Percentiles rank a stretch among this genome's conserved stretches.
Evolutionary conservation across 2,329 filamentous ascomycete genomes (phyloP).

Genomic region (Calonectria montana): DNA sequence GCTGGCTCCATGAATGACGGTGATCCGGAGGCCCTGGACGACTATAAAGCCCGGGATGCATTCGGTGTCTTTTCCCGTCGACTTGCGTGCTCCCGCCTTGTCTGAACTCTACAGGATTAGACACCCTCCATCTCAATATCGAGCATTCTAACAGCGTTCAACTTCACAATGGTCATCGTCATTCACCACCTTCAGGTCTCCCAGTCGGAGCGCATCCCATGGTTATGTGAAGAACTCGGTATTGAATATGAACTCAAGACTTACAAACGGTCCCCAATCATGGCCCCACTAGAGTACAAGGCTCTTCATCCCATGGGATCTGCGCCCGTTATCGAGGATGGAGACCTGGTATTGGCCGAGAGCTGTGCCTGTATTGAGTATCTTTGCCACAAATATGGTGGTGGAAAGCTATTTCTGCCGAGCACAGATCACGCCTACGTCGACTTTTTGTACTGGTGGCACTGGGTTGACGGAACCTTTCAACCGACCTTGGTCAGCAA

Average conservation of each 20-base stretch:
- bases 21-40: too few species aligned
- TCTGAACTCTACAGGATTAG: too few species aligned
- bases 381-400: conserved; percentile 65
- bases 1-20: too few species aligned
- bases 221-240: conserved; percentile 73
- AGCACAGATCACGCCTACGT: conserved; percentile 63
- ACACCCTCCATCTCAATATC: too few species aligned
- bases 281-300: conserved; percentile 38
- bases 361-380: conserved; percentile 71
- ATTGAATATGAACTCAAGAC: conserved; percentile 58
- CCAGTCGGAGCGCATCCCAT: conserved; percentile 73
- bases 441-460: conserved; percentile 74
- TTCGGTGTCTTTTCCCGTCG: too few species aligned
- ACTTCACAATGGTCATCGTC: conserved; percentile 43
- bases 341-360: conserved; percentile 65
- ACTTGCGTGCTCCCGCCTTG: too few species aligned
- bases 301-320: conserved; percentile 60
- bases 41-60: too few species aligned
- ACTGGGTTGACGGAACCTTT: conserved; percentile 64
- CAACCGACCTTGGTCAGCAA: conserved; percentile 38
- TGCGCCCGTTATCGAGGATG: conserved; percentile 71
- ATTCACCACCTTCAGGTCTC: conserved; percentile 66
- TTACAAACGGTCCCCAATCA: conserved; percentile 32
- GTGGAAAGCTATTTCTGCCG: conserved; percentile 58
- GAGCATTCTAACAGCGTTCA: too few species aligned